Percentiles rank a stretch among this genome's conserved stretches.
Evolutionary conservation across 2,329 filamentous ascomycete species (phyloP).

Genomic region (Fusarium siculi): DNA sequence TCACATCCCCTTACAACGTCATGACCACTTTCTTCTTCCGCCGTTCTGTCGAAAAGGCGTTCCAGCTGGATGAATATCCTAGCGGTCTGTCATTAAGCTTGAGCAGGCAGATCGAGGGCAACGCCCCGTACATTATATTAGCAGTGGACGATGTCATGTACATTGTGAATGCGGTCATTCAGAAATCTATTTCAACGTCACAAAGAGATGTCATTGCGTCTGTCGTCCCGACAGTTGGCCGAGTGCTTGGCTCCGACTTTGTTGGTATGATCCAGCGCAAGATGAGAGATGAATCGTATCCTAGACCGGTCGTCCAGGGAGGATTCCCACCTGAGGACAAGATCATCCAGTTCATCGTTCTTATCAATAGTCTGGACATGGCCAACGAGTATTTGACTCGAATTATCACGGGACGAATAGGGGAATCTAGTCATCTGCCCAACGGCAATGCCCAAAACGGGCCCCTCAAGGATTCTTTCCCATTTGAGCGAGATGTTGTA

Average conservation of each 20-base stretch:
- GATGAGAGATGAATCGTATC: conserved; percentile 96
- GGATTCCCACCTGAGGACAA: conserved; percentile 87
- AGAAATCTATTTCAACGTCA: conserved; percentile 86
- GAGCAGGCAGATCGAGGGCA: conserved; percentile 76
- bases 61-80: conserved; percentile 93
- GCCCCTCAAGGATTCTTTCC: conserved; percentile 74
- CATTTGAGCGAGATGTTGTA: conserved; percentile 78
- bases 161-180: conserved; percentile 91
- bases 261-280: conserved; percentile 97
- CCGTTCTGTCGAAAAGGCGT: conserved; percentile 95
- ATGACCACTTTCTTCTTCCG: conserved; percentile 98
- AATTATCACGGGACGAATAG: conserved; percentile 78
- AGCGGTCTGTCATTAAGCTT: conserved; percentile 80
- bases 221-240: conserved; percentile 80
- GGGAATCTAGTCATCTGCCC: conserved; percentile 52
- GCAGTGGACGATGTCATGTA: conserved; percentile 99
- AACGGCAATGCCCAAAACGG: conserved; percentile 52
- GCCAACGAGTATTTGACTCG: conserved; percentile 90
- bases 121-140: conserved; percentile 90
- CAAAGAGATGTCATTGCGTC: conserved; percentile 81
- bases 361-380: conserved; percentile 96
- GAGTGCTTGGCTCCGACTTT: conserved; percentile 88
- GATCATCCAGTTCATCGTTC: conserved; percentile 87
- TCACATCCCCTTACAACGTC: conserved; percentile 84
- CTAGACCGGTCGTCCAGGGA: conserved; percentile 80